These are phyloP conservation scores for Candolleomyces efflorescens DNA, from an alignment of 768 basidiomycete genomes.

Conservation along the genomic window DNA sequence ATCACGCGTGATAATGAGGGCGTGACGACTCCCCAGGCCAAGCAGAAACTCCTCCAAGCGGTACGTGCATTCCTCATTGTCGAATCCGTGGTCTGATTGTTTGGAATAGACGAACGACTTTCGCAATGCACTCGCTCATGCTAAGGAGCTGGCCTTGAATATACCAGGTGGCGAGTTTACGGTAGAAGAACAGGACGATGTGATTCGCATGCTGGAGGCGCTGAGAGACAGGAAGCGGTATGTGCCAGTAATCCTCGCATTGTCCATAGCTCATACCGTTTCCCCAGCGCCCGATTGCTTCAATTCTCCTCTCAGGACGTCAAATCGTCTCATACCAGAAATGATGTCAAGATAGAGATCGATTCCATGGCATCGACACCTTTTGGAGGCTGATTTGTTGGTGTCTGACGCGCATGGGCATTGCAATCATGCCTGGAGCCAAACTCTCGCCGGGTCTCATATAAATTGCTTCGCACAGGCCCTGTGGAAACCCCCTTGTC, in stretches of 20 bases:
- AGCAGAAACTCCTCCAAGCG: conserved; percentile 63
- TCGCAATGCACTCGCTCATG: conserved; percentile 52
- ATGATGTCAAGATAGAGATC: conserved; percentile 53
- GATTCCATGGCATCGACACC: conserved; percentile 78
- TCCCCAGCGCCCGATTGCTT: conserved; percentile 46
- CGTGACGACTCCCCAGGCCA: conserved; percentile 49
- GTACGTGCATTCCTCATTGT: conserved; percentile 31
- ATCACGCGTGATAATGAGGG: conserved; percentile 57
- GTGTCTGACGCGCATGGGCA: background rate
- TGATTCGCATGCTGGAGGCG: conserved; percentile 63
- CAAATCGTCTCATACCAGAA: conserved; percentile 18
- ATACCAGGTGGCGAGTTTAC: conserved; percentile 73
- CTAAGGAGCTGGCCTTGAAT: conserved; percentile 51
- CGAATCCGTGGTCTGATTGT: background rate
- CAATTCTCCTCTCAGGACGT: conserved; percentile 46
- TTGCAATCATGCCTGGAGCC: conserved; percentile 2
- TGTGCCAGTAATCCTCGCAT: conserved; percentile 12
- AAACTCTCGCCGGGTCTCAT: background rate
- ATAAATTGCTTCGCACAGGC: background rate
- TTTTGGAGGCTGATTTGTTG: conserved; percentile 24
- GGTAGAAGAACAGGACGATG: conserved; percentile 64
- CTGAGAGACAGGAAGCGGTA: conserved; percentile 63
- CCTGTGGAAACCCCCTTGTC: background rate
- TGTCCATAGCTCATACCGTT: background rate
- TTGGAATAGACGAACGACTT: conserved; percentile 70